Evolutionary conservation across 129 eudicot species (phyloP), one percentile per base, ranked within the genome.

Genomic region (Flaveria robusta): DNA sequence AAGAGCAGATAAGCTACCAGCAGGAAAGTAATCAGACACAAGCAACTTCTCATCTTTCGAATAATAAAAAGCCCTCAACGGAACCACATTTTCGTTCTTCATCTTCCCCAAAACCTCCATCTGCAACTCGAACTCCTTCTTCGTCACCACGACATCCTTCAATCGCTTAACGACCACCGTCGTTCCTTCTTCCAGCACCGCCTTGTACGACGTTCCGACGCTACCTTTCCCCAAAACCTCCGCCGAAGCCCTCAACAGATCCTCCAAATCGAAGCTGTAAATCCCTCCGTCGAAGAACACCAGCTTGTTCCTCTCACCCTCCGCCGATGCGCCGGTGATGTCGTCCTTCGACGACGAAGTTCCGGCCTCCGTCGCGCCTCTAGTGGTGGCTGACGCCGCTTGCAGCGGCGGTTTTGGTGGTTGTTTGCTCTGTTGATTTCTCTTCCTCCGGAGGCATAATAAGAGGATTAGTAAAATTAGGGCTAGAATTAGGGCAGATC

Each of bases 201-300:
- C 29, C 29, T 26, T 26, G 29, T 26, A 26, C 29, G 29, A 26
- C 29, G 29, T 26, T 26, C 29, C 29, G 1, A 26, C 29, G 29
- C 29, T 26, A 26, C 29, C 29, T 26, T 26, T 26, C 29, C 29
- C 29, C 29, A 26, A 26, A 26, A 26, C 29, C 29, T 26, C 29
- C 2, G 29, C 29, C 15, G 70, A 66, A 0, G 70, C 70, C 7
- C 70, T 7, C 26, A 34, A 66, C 50, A 66, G 19, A 66, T 66
- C 70, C 47, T 66, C 70, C 70, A 66, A 66, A 66, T 66, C 70
- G 15, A 66, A 66, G 19, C 70, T 66, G 49, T 66, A 66, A 34
- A 66, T 37, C 15, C 47, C 70, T 0, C 49, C 49, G 2, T 66
- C 49, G 14, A 66, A 16, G 15, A 66, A 66, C 47, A 66, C 49